phyloP scores from a whole-genome alignment of 2,329 filamentous ascomycete genomes.

The Penicillium sp. region DNA sequence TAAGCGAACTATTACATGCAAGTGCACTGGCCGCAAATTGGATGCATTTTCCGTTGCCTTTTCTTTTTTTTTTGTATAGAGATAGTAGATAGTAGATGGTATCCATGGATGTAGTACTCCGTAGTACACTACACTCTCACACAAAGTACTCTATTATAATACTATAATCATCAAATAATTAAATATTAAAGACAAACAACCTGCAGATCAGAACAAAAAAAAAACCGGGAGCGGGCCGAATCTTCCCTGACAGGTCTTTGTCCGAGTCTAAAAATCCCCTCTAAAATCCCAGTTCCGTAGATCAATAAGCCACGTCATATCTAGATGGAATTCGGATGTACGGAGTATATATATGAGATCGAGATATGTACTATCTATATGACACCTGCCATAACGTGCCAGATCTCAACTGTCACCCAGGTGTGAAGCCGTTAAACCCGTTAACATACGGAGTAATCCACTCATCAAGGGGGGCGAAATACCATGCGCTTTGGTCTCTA shows the following conservation, averaged over 20 bases:
- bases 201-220: slow-evolving; percentile 6
- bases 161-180: too few relatives aligned
- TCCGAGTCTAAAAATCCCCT: neutral
- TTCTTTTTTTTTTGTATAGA: neutral
- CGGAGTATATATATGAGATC: too few relatives aligned
- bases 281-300: slow-evolving; percentile 5
- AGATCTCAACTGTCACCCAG: slow-evolving; percentile 2
- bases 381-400: slow-evolving; percentile 3
- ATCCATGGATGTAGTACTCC: too few relatives aligned
- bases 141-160: too few relatives aligned
- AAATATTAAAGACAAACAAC: too few relatives aligned
- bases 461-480: too few relatives aligned
- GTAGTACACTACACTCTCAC: too few relatives aligned
- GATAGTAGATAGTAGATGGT: too few relatives aligned
- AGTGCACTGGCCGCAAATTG: slow-evolving; percentile 29
- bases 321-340: too few relatives aligned
- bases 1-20: slow-evolving; percentile 30
- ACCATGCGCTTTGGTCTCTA: neutral
- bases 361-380: neutral
- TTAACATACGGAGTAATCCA: neutral
- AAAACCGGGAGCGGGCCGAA: slow-evolving; percentile 27
- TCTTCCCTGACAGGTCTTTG: slow-evolving; percentile 25
- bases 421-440: neutral
- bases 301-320: slow-evolving; percentile 7
- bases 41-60: slow-evolving; percentile 29